Base-by-base conservation (phyloP, 2,329 filamentous ascomycete genomes). In the Rachicladosporium sp. region DNA sequence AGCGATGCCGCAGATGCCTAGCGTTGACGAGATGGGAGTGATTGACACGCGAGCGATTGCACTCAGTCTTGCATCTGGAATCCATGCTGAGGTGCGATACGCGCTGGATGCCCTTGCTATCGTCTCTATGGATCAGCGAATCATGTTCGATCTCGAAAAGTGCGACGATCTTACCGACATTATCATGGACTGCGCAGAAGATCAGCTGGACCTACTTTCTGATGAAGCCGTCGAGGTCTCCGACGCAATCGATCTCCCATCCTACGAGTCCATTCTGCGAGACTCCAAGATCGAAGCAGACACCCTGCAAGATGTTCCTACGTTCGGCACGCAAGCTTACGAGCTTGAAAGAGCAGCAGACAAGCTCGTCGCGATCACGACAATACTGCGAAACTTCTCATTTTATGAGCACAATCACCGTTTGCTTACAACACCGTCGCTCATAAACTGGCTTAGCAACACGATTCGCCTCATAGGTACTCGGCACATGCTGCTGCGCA, bases 1-100 rank as follows among this genome's bases (percentile, higher is more conserved):
- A 33, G 69, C 77, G 51, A 83, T 79, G 52, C 86, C 88, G 0
- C 80, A 83, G 41, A 70, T 87, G 30, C 89, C 91, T 0, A 66
- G 70, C 2, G 70, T 87, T 11, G 67, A 73, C 13, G 88, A 96
- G 51, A 70, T 96, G 38, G 91, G 89, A 6, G 73, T 86, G 12
- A 83, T 96, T 46, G 89, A 98, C 54, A 80, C 96, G 21, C 81
- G 88, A 49, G 87, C 89, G 12, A 70, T 98, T 31, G 94, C 81
- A 1, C 82, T 87, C 67, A 87, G 86, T 53, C 67, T 98, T 30
- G 87, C 94, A 56, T 93, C 83, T 40, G 89, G 89, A 1, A 82
- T 96, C 33, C 80, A 87, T 51, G 79, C 78, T 4, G 91, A 98
- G 62, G 80, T 94, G n/a, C 78, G 89, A 7, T 65, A 94, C 45